Evolutionary conservation across 306 rosid genomes (phyloP).

Genomic region (Alnus glutinosa): DNA sequence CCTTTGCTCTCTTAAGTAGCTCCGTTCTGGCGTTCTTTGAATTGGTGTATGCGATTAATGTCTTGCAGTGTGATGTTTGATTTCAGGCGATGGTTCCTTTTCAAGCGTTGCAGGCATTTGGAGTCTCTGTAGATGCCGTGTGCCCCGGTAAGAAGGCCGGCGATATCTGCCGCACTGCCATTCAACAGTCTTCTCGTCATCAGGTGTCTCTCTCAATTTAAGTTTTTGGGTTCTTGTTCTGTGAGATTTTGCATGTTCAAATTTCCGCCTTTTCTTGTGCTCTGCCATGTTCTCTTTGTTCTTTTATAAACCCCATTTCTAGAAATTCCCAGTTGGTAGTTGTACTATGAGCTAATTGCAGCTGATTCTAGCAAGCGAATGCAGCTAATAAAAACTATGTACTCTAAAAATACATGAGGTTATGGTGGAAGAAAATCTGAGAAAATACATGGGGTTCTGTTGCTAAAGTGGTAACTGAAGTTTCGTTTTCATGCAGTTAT

Average conservation of each 20-base stretch:
- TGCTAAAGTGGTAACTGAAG: not conserved
- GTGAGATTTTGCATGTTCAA: not conserved
- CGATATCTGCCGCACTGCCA: slow-evolving; percentile 72
- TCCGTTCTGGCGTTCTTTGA: not conserved
- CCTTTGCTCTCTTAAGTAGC: not conserved
- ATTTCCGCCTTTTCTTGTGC: not conserved
- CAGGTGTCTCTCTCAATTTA: slow-evolving; percentile 47
- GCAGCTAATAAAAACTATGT: not conserved
- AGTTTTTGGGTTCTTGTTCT: not conserved
- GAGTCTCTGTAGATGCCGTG: slow-evolving; percentile 72
- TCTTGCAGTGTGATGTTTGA: not conserved
- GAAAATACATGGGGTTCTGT: not conserved
- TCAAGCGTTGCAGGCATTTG: slow-evolving; percentile 80
- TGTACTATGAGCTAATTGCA: not conserved
- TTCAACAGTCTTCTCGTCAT: slow-evolving; percentile 42
- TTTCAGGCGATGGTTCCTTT: slow-evolving; percentile 82
- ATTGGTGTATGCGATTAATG: not conserved
- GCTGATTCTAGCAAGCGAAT: not conserved
- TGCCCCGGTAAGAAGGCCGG: slow-evolving; percentile 85
- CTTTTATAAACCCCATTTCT: not conserved
- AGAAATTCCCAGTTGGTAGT: not conserved
- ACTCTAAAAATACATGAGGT: not conserved
- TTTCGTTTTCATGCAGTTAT: not conserved
- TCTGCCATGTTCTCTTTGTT: not conserved
- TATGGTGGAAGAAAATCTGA: not conserved